These are phyloP conservation scores for Colletotrichum sp. DNA, from an alignment of 2,329 filamentous ascomycete genomes.

Conservation along the genomic window DNA sequence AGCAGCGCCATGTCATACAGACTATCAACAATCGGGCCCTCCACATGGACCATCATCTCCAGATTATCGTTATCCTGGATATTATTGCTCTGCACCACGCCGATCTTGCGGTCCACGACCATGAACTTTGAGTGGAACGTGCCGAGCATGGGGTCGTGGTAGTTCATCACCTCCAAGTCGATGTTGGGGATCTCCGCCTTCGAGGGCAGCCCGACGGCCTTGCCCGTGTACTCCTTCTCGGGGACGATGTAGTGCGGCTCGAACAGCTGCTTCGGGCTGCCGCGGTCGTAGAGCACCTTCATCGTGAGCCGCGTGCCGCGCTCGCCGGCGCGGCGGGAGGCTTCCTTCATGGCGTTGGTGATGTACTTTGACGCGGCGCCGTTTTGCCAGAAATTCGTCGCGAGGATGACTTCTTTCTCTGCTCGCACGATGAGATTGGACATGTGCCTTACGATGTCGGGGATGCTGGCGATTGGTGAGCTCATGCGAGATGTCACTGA, in stretches of 20 bases:
- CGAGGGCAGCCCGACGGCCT: constrained; percentile 64
- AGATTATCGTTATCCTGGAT: constrained; percentile 80
- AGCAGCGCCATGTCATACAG: constrained; percentile 77
- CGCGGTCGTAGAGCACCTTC: constrained; percentile 79
- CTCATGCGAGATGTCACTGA: not conserved
- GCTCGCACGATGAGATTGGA: constrained; percentile 78
- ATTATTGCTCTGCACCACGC: constrained; percentile 78
- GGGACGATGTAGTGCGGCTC: constrained; percentile 69
- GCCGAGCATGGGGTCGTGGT: constrained; percentile 71
- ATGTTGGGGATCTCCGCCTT: constrained; percentile 73
- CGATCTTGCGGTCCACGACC: constrained; percentile 75
- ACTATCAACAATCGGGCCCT: constrained; percentile 78
- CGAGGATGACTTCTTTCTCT: constrained; percentile 74
- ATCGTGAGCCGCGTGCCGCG: constrained; percentile 65
- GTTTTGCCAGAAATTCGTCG: constrained; percentile 78
- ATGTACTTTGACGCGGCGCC: constrained; percentile 72
- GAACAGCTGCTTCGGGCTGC: constrained; percentile 66
- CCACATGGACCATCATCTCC: constrained; percentile 80
- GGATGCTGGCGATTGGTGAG: constrained; percentile 39
- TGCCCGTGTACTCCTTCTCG: constrained; percentile 62
- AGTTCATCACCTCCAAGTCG: constrained; percentile 76
- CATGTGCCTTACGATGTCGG: constrained; percentile 76
- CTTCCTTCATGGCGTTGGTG: constrained; percentile 71
- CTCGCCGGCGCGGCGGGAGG: constrained; percentile 68
- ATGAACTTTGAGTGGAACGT: constrained; percentile 83